Evolutionary conservation across 2,329 filamentous ascomycete genomes (phyloP).

Genomic region (Fusarium musae): DNA sequence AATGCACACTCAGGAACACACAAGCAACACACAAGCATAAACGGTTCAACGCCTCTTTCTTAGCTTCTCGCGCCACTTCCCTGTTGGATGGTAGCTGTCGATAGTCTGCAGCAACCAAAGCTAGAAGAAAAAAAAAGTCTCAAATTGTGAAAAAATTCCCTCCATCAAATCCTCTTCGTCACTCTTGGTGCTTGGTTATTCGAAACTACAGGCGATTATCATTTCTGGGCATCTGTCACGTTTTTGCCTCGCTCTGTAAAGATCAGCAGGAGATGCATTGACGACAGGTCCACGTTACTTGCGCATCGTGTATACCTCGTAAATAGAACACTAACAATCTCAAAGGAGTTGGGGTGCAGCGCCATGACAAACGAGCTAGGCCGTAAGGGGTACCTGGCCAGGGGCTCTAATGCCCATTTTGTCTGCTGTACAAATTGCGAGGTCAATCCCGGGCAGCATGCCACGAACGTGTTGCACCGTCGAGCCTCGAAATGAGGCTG

Average conservation of each 20-base stretch:
- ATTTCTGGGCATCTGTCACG: conserved; percentile 31
- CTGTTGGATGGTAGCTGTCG: conserved; percentile 5
- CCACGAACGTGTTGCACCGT: background rate
- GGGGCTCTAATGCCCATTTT: conserved; percentile 3
- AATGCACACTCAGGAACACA: background rate
- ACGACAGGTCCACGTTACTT: conserved; percentile 16
- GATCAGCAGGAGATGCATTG: conserved; percentile 22
- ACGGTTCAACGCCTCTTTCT: conserved; percentile 23
- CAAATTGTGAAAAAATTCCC: background rate
- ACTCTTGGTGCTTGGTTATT: background rate
- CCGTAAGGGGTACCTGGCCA: background rate
- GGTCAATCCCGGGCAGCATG: background rate
- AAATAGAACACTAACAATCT: conserved; percentile 29
- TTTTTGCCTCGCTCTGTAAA: conserved; percentile 15
- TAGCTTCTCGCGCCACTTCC: conserved; percentile 19
- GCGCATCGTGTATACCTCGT: conserved; percentile 12
- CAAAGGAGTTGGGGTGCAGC: conserved; percentile 22
- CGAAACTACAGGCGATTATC: conserved; percentile 6
- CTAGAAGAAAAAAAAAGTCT: background rate
- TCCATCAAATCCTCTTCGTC: background rate
- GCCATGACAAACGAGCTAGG: conserved; percentile 16
- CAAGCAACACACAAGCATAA: background rate
- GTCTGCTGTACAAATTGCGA: background rate
- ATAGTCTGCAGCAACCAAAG: background rate
- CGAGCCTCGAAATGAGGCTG: background rate